Evolutionary conservation across 257 asterid genomes (phyloP).

Genomic region (Gentiana macrophylla): DNA sequence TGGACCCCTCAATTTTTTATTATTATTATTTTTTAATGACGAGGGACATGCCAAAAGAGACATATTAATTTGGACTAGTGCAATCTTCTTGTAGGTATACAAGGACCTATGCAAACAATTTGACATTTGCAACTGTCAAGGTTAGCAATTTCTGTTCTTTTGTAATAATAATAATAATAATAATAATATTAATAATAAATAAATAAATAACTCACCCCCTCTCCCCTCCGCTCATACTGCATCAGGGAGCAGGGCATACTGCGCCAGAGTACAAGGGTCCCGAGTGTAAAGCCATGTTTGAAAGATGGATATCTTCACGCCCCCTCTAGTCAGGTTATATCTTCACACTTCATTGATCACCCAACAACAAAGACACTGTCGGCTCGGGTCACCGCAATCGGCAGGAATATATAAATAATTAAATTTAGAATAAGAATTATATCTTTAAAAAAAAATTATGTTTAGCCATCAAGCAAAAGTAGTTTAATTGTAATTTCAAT

Average conservation of each 20-base stretch:
- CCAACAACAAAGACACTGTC: too few species aligned
- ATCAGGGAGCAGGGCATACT: slow-evolving; percentile 1
- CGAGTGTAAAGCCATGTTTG: background rate
- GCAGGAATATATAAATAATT: too few species aligned
- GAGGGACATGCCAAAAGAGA: background rate
- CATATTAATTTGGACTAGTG: background rate
- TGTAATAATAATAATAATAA: background rate
- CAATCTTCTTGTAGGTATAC: slow-evolving; percentile 16
- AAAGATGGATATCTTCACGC: background rate
- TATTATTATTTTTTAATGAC: background rate
- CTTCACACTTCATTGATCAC: too few species aligned
- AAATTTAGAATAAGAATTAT: too few species aligned
- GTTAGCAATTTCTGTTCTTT: slow-evolving; percentile 5
- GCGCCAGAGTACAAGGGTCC: background rate
- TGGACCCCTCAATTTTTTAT: too few species aligned
- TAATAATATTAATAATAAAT: too few species aligned
- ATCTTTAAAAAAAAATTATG: too few species aligned
- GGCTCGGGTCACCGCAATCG: too few species aligned
- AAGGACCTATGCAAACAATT: slow-evolving; percentile 21
- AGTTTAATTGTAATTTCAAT: too few species aligned
- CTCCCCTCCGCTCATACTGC: too few species aligned
- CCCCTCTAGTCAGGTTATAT: background rate
- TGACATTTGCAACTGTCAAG: slow-evolving; percentile 29
- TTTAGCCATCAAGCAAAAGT: too few species aligned
- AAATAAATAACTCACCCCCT: too few species aligned